phyloP scores from a whole-genome alignment of 2,329 filamentous ascomycete genomes.

The Meredithiella fracta region DNA sequence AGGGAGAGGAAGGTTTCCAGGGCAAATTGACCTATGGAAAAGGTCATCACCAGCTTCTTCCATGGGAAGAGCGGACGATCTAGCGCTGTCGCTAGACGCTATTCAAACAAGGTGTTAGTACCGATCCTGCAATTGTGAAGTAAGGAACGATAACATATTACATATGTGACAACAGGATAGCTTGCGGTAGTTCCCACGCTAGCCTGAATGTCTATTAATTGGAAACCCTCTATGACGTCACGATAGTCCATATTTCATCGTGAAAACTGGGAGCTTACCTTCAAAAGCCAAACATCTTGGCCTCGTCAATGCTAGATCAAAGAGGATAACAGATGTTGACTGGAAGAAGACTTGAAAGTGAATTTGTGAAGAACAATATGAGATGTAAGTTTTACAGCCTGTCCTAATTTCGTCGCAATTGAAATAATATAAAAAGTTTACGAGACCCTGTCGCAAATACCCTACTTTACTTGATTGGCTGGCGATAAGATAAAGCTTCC shows the following conservation, averaged over 20 bases:
- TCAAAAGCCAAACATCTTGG: constrained; percentile 13
- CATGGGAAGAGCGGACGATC: constrained; percentile 90
- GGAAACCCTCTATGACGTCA: constrained; percentile 3
- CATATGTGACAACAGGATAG: too few relatives aligned
- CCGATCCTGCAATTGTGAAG: not conserved
- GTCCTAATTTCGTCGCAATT: not conserved
- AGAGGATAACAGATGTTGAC: not conserved
- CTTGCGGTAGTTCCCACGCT: too few relatives aligned
- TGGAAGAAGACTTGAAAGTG: not conserved
- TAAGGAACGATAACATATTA: too few relatives aligned
- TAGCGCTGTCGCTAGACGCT: constrained; percentile 67
- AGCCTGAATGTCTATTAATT: too few relatives aligned
- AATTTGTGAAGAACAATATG: not conserved
- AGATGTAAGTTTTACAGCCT: not conserved
- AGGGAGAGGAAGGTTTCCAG: constrained; percentile 80
- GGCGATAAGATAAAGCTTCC: not conserved
- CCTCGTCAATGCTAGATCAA: constrained; percentile 4
- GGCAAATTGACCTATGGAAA: constrained; percentile 78
- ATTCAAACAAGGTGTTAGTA: constrained; percentile 14
- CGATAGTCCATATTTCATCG: not conserved
- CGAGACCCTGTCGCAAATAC: not conserved
- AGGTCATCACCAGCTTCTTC: constrained; percentile 91
- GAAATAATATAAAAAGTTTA: not conserved
- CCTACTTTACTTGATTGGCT: not conserved
- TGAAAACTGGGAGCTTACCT: constrained; percentile 6